phyloP scores from a whole-genome alignment of 441 rosid genomes.

The Populus hybrid region DNA sequence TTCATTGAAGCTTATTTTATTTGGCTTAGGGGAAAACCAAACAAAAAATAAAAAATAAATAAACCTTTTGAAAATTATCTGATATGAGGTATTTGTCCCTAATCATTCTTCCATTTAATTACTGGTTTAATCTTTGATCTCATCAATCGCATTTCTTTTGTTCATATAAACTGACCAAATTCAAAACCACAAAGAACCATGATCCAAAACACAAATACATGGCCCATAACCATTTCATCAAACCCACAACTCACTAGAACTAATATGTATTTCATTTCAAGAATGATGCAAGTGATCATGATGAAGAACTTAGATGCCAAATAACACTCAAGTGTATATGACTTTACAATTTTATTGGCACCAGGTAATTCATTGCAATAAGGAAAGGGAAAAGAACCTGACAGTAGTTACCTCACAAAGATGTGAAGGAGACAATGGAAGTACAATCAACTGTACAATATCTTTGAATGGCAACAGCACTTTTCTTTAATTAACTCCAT shows the following conservation, averaged over 20 bases:
- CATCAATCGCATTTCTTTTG: neutral
- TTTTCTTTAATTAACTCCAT: conserved; percentile 27
- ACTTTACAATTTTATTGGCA: conserved; percentile 9
- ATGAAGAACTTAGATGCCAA: neutral
- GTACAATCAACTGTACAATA: conserved; percentile 30
- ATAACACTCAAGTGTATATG: neutral
- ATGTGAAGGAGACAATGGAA: conserved; percentile 34
- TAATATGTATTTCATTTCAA: neutral
- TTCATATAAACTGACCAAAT: neutral
- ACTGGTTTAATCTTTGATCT: conserved; percentile 3
- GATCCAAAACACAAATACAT: conserved; percentile 1
- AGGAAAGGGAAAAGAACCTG: conserved; percentile 7
- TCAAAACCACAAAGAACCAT: neutral
- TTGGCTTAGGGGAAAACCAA: neutral
- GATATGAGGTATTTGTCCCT: neutral
- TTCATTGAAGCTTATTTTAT: neutral
- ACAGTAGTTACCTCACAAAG: conserved; percentile 44
- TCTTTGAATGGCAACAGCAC: conserved; percentile 34
- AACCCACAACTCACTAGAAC: neutral
- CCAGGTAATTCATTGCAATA: conserved; percentile 5
- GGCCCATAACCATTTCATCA: neutral
- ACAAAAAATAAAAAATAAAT: neutral
- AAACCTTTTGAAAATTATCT: neutral
- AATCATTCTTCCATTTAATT: neutral
- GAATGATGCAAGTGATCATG: neutral